Base-by-base conservation (phyloP, 495 filamentous ascomycete genomes). In the Amphirosellinia nigrospora region DNA sequence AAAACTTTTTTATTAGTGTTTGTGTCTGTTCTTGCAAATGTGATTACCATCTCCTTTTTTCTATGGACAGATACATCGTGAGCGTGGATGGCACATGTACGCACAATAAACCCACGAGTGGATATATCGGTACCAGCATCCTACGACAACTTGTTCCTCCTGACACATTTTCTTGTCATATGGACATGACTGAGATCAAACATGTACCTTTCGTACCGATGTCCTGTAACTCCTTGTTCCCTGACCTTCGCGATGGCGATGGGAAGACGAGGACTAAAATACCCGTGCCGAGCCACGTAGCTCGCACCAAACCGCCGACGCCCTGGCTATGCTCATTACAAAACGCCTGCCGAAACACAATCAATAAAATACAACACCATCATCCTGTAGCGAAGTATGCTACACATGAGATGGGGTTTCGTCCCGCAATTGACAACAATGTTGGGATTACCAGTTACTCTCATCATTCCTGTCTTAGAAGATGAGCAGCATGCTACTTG, bases 301-400 rank as follows among this genome's bases (percentile, higher is more conserved):
- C 58, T 60, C 36, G 36, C 21, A 34, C n/a, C 21, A 58, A 15
- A 19, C 30, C 1, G n/a, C 23, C 59, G 34, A 64, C 61, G 43
- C 61, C 61, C 13, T 23, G 26, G 36, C 61, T 43, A 64, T 64
- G 61, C 61, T 64, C 15, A 13, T 34, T 15, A 11, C 16, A 28
- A 48, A 28, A 53, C 50, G 36, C 26, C 26, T n/a, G n/a, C n/a
- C n/a, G n/a, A n/a, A n/a, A n/a, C n/a, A n/a, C n/a, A n/a, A n/a
- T n/a, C n/a, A n/a, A n/a, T n/a, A n/a, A 64, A 50, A 63, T 45
- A 63, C 60, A 63, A 46, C 46, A 7, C 32, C 21, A 23, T 21
- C 58, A 6, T 26, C 58, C 39, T 60, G 9, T 30, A 34, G 26
- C 56, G 21, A 23, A 23, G 36, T 41, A 23, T 3, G 30, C 26